Conservation (phyloP, 768 basidiomycete species). For the Amanita phalloides region DNA sequence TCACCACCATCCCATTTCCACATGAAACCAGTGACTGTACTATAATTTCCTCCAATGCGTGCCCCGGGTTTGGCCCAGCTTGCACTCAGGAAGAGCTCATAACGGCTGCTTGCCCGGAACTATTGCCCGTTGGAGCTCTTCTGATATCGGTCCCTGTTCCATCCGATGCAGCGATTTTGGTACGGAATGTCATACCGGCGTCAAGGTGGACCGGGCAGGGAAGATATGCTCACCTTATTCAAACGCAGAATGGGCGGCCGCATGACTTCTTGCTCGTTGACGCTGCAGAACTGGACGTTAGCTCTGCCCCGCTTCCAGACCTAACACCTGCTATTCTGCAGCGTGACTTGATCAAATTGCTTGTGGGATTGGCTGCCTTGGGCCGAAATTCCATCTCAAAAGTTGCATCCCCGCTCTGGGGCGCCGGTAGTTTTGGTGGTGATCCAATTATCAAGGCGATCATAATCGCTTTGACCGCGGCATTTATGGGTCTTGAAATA, state of each 20-base stretch:
- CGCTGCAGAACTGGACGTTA: slow-evolving; percentile 19
- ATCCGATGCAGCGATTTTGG: slow-evolving; percentile 15
- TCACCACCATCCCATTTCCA: slow-evolving; percentile 15
- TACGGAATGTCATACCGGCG: slow-evolving; percentile 12
- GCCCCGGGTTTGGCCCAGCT: slow-evolving; percentile 20
- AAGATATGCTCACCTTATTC: slow-evolving; percentile 12
- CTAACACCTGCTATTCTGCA: slow-evolving; percentile 14
- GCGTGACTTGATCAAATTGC: slow-evolving; percentile 20
- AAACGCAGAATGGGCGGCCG: neutral
- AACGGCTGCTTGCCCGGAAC: slow-evolving; percentile 18
- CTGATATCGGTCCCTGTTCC: slow-evolving; percentile 19
- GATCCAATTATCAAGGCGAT: slow-evolving; percentile 22
- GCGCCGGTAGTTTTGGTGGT: slow-evolving; percentile 23
- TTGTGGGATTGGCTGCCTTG: slow-evolving; percentile 15
- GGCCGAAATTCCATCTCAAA: slow-evolving; percentile 11
- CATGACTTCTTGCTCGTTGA: slow-evolving; percentile 20
- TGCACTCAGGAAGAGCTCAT: slow-evolving; percentile 24
- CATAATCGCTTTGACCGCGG: slow-evolving; percentile 17
- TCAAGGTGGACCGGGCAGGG: slow-evolving; percentile 18
- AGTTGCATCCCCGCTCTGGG: slow-evolving; percentile 20
- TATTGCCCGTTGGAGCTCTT: slow-evolving; percentile 19
- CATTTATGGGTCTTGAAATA: slow-evolving; percentile 16
- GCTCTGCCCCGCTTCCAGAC: slow-evolving; percentile 11
- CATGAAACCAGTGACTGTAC: slow-evolving; percentile 14
- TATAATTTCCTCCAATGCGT: slow-evolving; percentile 20